Base-by-base conservation (phyloP, 306 rosid species). In the Prunus padus region DNA sequence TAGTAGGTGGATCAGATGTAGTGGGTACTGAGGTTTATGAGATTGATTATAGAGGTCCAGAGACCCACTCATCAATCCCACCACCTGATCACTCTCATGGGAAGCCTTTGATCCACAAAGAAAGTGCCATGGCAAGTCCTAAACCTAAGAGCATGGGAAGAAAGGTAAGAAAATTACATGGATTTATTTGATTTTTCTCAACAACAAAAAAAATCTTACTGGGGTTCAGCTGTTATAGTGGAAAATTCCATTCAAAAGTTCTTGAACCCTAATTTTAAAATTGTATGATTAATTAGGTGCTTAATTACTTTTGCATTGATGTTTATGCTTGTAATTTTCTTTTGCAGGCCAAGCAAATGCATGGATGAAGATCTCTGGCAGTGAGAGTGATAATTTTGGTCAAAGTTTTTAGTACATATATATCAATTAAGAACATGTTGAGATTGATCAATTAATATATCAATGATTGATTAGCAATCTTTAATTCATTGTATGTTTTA, bases 11-110 rank as follows among this genome's bases (percentile, higher is more conserved):
- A 81, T 77, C 79, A 8, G 83, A 85, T 64, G 77, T 2, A 45
- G 16, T 83, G 78, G 79, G 79, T 11, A 25, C 79, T 18, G 91
- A 85, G 83, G 80, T 90, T 46, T 94, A 91, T 75, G 95, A 94
- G 64, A 94, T 94, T 64, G 98, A 94, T 71, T 94, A 94, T 62
- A 90, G 92, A 90, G 98, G 98, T 61, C 98, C 98, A 18, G 96
- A 94, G 78, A 94, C 98, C 8, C 98, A 94, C 79, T 82, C 97
- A 0, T 87, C 95, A 3, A 56, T 82, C 75, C 91, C 96, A 62
- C 95, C 98, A 11, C 98, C 97, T 40, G 86, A 67, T 79, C 86
- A 73, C 65, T 82, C 84, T 31, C 80, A 54, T 65, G 82, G 83
- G 42, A 77, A 76, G 40, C 84, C 77, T 22, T 47, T 67, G 80